Evolutionary conservation across 116 monocot species (phyloP), one percentile per base, ranked within the genome.

Genomic region (Trichopus zeylanicus): DNA sequence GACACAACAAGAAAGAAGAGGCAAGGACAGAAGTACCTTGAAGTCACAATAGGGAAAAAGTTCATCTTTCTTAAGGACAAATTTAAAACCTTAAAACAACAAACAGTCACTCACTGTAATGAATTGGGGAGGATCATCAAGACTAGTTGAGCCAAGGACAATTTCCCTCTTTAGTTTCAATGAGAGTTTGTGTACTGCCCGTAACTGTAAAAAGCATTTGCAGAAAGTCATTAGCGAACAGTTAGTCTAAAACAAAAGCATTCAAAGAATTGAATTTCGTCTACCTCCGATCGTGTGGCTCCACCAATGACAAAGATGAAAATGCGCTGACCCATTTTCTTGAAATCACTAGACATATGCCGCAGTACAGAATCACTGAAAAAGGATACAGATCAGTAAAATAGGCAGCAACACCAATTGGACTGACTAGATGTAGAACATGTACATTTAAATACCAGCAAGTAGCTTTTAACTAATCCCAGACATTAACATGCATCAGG

Each of bases 281-380:
- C 20, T 60, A 85, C 87, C 87, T 87, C 87, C 64, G 87, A 87
- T 55, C 87, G 58, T 57, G 87, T 87, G 31, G 82, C 78, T 59
- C 87, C 87, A 25, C 87, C 87, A 67, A 87, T 75, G 22, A 87
- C 71, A 62, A 86, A 86, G n/a, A 86, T 26, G 67, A 81, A 78
- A 39, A 86, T 78, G 22, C 81, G 81, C 48, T 78, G 81, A 15
- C 87, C 87, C 78, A 82, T 75, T 64, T 73, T 82, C 51, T 48
- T 87, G 28, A 82, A 78, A 60, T 87, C 82, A 67, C 72, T 75
- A 20, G 82, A 75, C 47, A 67, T 75, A 67, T 82, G 87, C 52
- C 51, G 75, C 53, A 87, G 61, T 13, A 82, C 59, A 9, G 87
- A 82, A 70, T 87, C 87, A 63, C 87, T 82, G 70, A 26, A 72